These are phyloP conservation scores for Geranium brycei DNA, from an alignment of 345 rosid genomes.

Conservation along the genomic window DNA sequence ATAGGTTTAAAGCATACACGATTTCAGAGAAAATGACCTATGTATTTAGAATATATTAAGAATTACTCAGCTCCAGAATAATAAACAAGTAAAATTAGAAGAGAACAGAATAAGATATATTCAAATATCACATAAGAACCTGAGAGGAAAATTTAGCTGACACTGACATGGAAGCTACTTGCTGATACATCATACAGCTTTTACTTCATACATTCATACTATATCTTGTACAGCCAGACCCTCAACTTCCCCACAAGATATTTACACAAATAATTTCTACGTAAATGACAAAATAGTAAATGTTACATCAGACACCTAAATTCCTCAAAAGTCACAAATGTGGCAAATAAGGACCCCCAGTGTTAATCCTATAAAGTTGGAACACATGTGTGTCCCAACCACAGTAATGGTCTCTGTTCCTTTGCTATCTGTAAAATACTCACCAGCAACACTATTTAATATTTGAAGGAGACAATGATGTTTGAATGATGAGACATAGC, in stretches of 20 bases:
- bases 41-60: background rate
- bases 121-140: too few relatives aligned
- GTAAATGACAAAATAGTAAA: background rate
- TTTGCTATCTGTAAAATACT: conserved; percentile 3
- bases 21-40: background rate
- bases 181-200: too few relatives aligned
- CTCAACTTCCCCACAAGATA: background rate
- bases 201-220: background rate
- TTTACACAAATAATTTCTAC: too few relatives aligned
- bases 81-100: too few relatives aligned
- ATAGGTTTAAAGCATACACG: background rate
- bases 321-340: background rate
- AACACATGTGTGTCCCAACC: background rate
- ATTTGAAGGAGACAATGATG: conserved; percentile 97
- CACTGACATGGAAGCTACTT: too few relatives aligned
- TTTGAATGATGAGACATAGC: conserved; percentile 82
- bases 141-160: too few relatives aligned
- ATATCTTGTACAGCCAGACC: background rate
- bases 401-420: background rate
- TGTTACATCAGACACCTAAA: background rate
- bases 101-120: too few relatives aligned
- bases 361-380: background rate
- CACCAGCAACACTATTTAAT: conserved; percentile 95
- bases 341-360: background rate
- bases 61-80: background rate